A percentile compares a stretch with the other conserved stretches of the same genome.
phyloP scores from a whole-genome alignment of 495 filamentous ascomycete genomes.

The Penicillium coffeae region DNA sequence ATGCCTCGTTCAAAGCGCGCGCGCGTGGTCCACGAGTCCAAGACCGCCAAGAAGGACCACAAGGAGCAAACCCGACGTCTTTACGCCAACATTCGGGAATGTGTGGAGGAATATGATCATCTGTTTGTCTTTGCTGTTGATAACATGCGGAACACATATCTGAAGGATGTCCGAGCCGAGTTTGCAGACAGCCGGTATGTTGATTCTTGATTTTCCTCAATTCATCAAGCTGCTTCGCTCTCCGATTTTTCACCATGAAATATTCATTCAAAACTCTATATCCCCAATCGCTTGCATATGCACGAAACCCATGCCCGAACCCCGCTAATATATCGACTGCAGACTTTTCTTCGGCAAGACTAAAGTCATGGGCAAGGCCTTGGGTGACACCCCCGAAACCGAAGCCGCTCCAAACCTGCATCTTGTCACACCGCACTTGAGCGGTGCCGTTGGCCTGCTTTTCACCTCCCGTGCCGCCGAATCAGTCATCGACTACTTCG shows the following conservation, averaged over 20 bases:
- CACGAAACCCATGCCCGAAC: slow-evolving; percentile 1
- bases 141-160: slow-evolving; percentile 98
- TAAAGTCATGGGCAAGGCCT: slow-evolving; percentile 93
- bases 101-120: slow-evolving; percentile 78
- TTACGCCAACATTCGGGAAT: slow-evolving; percentile 82
- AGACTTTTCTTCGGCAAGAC: slow-evolving; percentile 98
- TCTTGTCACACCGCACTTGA: slow-evolving; percentile 64
- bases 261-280: neutral
- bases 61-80: slow-evolving; percentile 85
- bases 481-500: slow-evolving; percentile 65
- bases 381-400: slow-evolving; percentile 69
- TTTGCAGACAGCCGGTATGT: slow-evolving; percentile 78
- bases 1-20: slow-evolving; percentile 98
- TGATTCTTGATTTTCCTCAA: neutral
- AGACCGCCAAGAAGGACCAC: slow-evolving; percentile 83
- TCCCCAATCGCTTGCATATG: neutral
- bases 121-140: slow-evolving; percentile 90
- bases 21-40: slow-evolving; percentile 81
- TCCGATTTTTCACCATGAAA: neutral
- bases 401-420: slow-evolving; percentile 72
- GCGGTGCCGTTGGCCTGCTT: slow-evolving; percentile 81
- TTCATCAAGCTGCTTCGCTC: neutral
- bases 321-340: slow-evolving; percentile 7
- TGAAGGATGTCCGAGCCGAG: slow-evolving; percentile 85
- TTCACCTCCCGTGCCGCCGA: slow-evolving; percentile 72